phyloP scores from a whole-genome alignment of 495 filamentous ascomycete species.

The Entonaema liquescens region DNA sequence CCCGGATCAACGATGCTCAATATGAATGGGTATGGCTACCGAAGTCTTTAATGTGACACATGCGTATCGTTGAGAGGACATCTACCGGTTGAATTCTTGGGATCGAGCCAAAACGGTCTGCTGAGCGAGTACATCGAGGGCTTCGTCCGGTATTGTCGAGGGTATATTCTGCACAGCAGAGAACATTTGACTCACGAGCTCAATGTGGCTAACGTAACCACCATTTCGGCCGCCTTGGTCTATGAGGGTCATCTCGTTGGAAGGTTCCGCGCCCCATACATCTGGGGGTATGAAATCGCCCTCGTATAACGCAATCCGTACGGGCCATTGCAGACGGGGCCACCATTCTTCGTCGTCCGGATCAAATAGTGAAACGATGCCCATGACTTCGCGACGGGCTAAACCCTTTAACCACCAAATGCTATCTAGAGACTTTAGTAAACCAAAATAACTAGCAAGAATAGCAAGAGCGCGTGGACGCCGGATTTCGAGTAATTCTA shows the following conservation, averaged over 20 bases:
- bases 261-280: conserved; percentile 60
- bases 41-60: background rate
- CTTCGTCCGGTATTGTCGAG: conserved; percentile 27
- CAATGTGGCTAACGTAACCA: conserved; percentile 55
- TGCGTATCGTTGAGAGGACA: background rate
- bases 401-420: conserved; percentile 68
- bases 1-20: background rate
- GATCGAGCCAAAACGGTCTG: conserved; percentile 24
- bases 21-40: background rate
- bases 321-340: conserved; percentile 64
- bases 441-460: conserved; percentile 64
- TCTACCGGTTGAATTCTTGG: background rate
- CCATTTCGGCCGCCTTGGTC: conserved; percentile 39
- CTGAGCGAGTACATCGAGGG: conserved; percentile 30
- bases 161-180: conserved; percentile 48
- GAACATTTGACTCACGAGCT: conserved; percentile 58
- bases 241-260: conserved; percentile 50
- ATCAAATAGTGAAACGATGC: conserved; percentile 61
- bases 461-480: conserved; percentile 63
- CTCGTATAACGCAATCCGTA: conserved; percentile 60
- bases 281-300: conserved; percentile 57
- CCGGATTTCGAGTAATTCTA: conserved; percentile 60
- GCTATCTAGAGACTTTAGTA: conserved; percentile 60
- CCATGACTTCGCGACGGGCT: conserved; percentile 63
- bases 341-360: conserved; percentile 61